These are phyloP conservation scores for Geranomyces variabilis DNA, from an alignment of 192 early-diverging fungal species.

Conservation along the genomic window DNA sequence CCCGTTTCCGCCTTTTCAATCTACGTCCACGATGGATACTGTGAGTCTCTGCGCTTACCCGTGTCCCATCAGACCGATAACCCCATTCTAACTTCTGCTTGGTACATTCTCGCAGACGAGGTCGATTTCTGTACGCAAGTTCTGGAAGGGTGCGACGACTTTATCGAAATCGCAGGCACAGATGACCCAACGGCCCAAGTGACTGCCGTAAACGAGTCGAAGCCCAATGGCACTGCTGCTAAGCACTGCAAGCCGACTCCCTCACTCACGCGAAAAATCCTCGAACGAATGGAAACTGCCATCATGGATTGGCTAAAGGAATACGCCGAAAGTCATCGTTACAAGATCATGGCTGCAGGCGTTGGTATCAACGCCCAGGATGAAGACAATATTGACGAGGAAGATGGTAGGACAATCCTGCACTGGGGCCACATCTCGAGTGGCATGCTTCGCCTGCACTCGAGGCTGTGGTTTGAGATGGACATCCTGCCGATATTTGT, in stretches of 20 bases:
- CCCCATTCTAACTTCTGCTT: not conserved
- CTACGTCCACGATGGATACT: constrained; percentile 74
- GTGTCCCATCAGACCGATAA: not conserved
- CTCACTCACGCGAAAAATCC: not conserved
- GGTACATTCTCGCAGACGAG: constrained; percentile 27
- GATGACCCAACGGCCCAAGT: not conserved
- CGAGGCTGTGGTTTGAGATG: constrained; percentile 60
- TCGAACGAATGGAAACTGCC: constrained; percentile 50
- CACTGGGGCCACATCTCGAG: not conserved
- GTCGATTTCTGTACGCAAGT: constrained; percentile 60
- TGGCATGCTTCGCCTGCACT: constrained; percentile 18
- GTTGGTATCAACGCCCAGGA: constrained; percentile 51
- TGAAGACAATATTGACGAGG: constrained; percentile 28
- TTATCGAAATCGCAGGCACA: constrained; percentile 2
- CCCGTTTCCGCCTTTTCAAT: constrained; percentile 50
- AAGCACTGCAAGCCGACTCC: not conserved
- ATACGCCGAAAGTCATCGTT: constrained; percentile 63
- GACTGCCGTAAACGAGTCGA: not conserved
- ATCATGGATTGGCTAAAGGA: constrained; percentile 57
- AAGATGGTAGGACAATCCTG: constrained; percentile 31
- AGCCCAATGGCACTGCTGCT: not conserved
- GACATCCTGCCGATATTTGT: constrained; percentile 77
- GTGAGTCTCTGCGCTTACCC: constrained; percentile 18
- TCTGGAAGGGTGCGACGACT: not conserved
- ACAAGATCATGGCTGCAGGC: constrained; percentile 70